phyloP scores from a whole-genome alignment of 176 grass and related monocot species.

The Oryza nivara region DNA sequence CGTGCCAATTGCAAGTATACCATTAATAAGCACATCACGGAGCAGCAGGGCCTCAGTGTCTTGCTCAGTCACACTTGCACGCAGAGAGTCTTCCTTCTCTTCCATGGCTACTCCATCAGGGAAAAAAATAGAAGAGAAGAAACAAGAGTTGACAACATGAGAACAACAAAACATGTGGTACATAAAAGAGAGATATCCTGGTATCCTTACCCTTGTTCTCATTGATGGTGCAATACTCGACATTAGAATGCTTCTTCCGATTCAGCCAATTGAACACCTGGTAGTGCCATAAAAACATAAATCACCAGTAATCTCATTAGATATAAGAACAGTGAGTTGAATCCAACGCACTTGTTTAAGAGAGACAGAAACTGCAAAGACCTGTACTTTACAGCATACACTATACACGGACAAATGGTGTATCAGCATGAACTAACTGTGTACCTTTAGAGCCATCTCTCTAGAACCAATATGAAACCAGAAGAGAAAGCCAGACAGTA shows the following conservation, averaged over 20 bases:
- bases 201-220: constrained; percentile 55
- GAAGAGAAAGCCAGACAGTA: constrained; percentile 51
- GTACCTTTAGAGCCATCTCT: constrained; percentile 84
- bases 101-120: constrained; percentile 43
- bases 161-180: constrained; percentile 38
- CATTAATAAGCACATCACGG: constrained; percentile 72
- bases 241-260: constrained; percentile 62
- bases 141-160: constrained; percentile 12
- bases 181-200: constrained; percentile 34
- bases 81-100: constrained; percentile 49
- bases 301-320: constrained; percentile 40
- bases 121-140: neutral
- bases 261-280: constrained; percentile 89
- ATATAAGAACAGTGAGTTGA: constrained; percentile 36
- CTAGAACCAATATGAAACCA: constrained; percentile 48
- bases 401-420: constrained; percentile 29
- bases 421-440: constrained; percentile 31
- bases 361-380: constrained; percentile 46
- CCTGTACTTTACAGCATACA: constrained; percentile 37
- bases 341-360: constrained; percentile 20
- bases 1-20: constrained; percentile 88
- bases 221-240: constrained; percentile 61
- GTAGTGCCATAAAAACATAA: constrained; percentile 43
- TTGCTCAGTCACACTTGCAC: constrained; percentile 51
- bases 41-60: constrained; percentile 92